Evolutionary conservation across 2,329 filamentous ascomycete genomes (phyloP).

Genomic region (Monosporascus sp.): DNA sequence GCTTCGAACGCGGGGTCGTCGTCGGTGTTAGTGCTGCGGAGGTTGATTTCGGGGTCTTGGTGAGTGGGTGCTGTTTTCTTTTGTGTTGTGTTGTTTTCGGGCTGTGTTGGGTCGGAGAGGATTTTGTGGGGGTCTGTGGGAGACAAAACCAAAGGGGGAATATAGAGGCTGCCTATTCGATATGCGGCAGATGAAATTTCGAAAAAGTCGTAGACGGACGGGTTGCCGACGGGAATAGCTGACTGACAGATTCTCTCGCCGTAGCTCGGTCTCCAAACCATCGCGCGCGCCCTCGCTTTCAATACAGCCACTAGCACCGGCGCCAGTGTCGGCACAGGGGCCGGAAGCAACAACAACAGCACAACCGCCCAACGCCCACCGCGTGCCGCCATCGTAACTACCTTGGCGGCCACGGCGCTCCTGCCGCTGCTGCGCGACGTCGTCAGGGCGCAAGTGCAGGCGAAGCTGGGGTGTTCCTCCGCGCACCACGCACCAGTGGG

Average conservation of each 20-base stretch:
- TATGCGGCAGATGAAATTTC: too few relatives aligned
- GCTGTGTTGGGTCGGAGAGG: background rate
- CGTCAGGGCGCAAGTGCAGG: constrained; percentile 30
- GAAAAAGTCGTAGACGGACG: too few relatives aligned
- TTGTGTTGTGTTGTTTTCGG: background rate
- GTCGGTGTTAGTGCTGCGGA: constrained; percentile 51
- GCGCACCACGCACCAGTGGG: constrained; percentile 9
- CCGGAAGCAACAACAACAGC: too few relatives aligned
- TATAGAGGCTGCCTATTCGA: background rate
- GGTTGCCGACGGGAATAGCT: background rate
- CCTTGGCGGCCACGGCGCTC: constrained; percentile 35
- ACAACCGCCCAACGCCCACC: background rate
- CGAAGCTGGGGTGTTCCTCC: constrained; percentile 9
- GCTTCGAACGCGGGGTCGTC: constrained; percentile 45
- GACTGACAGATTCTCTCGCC: background rate
- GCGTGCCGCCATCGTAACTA: constrained; percentile 42
- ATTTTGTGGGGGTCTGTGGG: background rate
- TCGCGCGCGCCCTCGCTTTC: constrained; percentile 34
- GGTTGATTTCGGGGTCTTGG: constrained; percentile 41
- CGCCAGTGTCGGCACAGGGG: background rate
- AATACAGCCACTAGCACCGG: constrained; percentile 3
- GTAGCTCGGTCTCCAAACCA: constrained; percentile 42
- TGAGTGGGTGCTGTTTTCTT: constrained; percentile 25
- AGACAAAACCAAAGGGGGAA: background rate
- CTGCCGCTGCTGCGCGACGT: constrained; percentile 36